Base-by-base conservation (phyloP, 2,329 filamentous ascomycete species). In the Penicillium sp. region DNA sequence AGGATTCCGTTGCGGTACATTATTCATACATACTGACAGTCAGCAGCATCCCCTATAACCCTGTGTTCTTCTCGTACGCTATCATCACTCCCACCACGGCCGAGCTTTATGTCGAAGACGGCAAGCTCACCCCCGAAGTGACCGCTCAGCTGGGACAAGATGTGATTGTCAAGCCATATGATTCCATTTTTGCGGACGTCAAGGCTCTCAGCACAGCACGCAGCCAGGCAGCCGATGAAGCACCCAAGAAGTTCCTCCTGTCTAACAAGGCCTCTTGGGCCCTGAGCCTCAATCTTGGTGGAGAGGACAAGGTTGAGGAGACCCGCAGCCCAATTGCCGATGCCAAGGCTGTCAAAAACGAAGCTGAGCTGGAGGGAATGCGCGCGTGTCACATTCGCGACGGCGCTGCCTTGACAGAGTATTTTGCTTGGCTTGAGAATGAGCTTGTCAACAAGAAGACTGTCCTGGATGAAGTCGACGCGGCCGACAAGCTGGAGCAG, bases 1-100 rank as follows among this genome's bases (percentile, higher is more conserved):
- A 63, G 82, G 52, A 31, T 41, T 14, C n/a, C 7, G 44, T 6
- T 6, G 9, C 9, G 10, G 31, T 55, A 53, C 46, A 24, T 36
- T 6, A 43, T 13, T 27, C 27, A 7, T 16, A 31, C 6, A 13
- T 9, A 58, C 61, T 62, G 31, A 61, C 55, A 11, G 10, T 52
- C 33, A 41, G 41, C 64, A 85, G 83, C 73, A 98, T 99, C 65
- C 91, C 92, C 0, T 99, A 95, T 80, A 99, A 99, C 73, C 95
- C 95, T 0, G 95, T 99, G 51, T 98, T 99, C 81, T 98, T 98
- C 78, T 95, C 94, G 16, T 99, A 98, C 70, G 94, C 94, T 46
- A 85, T 95, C 43, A 81, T 99, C 62, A 98, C 95, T 2, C 86
- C 88, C 1, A 87, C 77, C 11, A 81, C 86, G 1, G 91, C 89